Percentiles rank a stretch among this genome's conserved stretches.
Conservation (phyloP, 2,329 filamentous ascomycete species). For the Penicillium sp. region DNA sequence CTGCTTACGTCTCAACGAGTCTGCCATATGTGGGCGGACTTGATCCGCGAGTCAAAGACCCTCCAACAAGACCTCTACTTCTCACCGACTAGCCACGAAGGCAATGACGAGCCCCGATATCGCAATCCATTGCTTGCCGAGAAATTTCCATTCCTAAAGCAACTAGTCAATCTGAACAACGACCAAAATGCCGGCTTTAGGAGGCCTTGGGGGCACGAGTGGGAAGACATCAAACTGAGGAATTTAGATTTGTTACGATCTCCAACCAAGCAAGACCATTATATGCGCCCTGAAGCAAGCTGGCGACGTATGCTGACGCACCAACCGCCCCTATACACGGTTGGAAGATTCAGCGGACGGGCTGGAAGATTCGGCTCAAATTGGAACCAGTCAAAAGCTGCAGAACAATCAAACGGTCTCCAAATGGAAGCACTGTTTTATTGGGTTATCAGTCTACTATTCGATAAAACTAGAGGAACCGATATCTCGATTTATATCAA, state of each 20-base stretch:
- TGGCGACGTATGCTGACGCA: conserved; percentile 8
- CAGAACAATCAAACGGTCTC: not conserved
- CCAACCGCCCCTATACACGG: conserved; percentile 1
- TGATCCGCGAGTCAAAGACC: not conserved
- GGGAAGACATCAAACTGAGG: conserved; percentile 5
- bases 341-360: not conserved
- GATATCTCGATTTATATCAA: not conserved
- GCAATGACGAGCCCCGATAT: not conserved
- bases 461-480: not conserved
- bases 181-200: not conserved
- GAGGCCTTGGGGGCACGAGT: not conserved
- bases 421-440: conserved; percentile 6
- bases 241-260: not conserved
- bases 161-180: conserved; percentile 2
- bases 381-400: not conserved
- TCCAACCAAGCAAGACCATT: not conserved
- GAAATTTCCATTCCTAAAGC: not conserved
- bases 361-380: not conserved
- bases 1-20: conserved; percentile 1
- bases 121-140: conserved; percentile 2
- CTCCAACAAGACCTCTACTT: conserved; percentile 2
- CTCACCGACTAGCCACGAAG: not conserved
- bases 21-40: not conserved
- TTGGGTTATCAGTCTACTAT: not conserved
- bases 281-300: conserved; percentile 7